Percentiles rank a stretch among this genome's conserved stretches.
phyloP scores from a whole-genome alignment of 495 filamentous ascomycete genomes.

The Aspergillus diversus region DNA sequence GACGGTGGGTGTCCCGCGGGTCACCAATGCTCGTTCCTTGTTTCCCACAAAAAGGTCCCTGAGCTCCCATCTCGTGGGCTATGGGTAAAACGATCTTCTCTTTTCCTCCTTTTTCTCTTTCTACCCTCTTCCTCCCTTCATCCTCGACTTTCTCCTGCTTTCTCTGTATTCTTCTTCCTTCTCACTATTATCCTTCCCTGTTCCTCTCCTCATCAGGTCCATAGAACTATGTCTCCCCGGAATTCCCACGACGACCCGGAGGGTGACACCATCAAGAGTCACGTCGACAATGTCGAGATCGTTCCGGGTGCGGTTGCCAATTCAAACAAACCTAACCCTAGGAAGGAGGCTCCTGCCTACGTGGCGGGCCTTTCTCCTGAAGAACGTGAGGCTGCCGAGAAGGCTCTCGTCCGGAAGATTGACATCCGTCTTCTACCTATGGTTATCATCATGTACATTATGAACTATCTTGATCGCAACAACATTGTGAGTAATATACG shows the following conservation, averaged over 20 bases:
- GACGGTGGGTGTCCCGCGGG: conserved; percentile 7
- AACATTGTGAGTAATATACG: conserved; percentile 46
- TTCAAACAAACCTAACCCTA: conserved; percentile 35
- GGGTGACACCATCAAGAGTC: conserved; percentile 56
- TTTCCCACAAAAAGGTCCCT: conserved; percentile 19
- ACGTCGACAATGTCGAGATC: conserved; percentile 61
- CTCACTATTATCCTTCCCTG: conserved; percentile 5
- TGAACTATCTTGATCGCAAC: conserved; percentile 80
- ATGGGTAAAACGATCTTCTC: background rate
- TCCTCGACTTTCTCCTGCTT: conserved; percentile 1
- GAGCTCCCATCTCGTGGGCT: conserved; percentile 13
- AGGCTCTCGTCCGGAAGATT: conserved; percentile 62
- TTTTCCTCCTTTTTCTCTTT: conserved; percentile 1
- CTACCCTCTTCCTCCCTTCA: background rate
- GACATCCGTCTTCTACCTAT: conserved; percentile 64
- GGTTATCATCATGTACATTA: conserved; percentile 73
- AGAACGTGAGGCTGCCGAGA: conserved; percentile 53
- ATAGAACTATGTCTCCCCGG: conserved; percentile 32
- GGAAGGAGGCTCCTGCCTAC: conserved; percentile 52
- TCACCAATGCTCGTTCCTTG: conserved; percentile 13
- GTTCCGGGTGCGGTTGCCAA: conserved; percentile 29
- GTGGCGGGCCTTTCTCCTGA: conserved; percentile 53
- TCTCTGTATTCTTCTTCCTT: conserved; percentile 8
- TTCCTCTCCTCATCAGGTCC: conserved; percentile 6
- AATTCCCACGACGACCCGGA: conserved; percentile 27